Evolutionary conservation across 1,139 yeast genomes (phyloP).

Genomic region (Magnusiomyces sp.): DNA sequence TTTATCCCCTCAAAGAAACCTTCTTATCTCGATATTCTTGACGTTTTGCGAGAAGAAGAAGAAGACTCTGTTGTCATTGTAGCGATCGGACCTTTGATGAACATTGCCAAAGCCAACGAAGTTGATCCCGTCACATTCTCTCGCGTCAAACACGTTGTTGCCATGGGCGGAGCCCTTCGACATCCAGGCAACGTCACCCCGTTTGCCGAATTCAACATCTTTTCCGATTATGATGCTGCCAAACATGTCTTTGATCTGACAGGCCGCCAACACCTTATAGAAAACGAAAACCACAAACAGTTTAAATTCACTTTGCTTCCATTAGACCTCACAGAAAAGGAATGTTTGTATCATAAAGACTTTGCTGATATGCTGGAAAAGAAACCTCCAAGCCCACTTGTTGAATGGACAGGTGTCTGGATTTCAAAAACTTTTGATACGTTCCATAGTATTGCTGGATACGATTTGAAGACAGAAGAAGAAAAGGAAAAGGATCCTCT

Average conservation of each 20-base stretch:
- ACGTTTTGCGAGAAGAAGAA: constrained; percentile 30
- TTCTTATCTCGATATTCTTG: constrained; percentile 31
- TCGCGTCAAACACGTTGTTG: constrained; percentile 31
- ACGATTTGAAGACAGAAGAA: constrained; percentile 16
- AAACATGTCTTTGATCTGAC: constrained; percentile 34
- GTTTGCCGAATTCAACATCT: constrained; percentile 36
- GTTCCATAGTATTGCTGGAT: constrained; percentile 20
- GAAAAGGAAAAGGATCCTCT: constrained; percentile 11
- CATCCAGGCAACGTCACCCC: constrained; percentile 37
- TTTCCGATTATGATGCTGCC: constrained; percentile 36
- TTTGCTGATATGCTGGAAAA: constrained; percentile 16
- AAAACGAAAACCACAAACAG: constrained; percentile 8
- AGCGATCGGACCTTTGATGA: constrained; percentile 37
- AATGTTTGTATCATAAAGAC: constrained; percentile 24
- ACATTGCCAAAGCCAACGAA: constrained; percentile 36
- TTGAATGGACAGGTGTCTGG: constrained; percentile 33
- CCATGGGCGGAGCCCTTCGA: constrained; percentile 36
- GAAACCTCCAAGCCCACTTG: constrained; percentile 27
- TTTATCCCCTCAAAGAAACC: constrained; percentile 28
- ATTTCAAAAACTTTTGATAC: constrained; percentile 29
- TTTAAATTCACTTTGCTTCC: constrained; percentile 32
- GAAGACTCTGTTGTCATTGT: constrained; percentile 32
- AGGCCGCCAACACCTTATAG: constrained; percentile 17
- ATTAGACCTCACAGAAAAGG: constrained; percentile 33
- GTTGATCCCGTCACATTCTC: constrained; percentile 32